Evolutionary conservation across 2,329 filamentous ascomycete genomes (phyloP), one percentile per base, ranked within the genome.

Genomic region (Coniochaeta sp.): DNA sequence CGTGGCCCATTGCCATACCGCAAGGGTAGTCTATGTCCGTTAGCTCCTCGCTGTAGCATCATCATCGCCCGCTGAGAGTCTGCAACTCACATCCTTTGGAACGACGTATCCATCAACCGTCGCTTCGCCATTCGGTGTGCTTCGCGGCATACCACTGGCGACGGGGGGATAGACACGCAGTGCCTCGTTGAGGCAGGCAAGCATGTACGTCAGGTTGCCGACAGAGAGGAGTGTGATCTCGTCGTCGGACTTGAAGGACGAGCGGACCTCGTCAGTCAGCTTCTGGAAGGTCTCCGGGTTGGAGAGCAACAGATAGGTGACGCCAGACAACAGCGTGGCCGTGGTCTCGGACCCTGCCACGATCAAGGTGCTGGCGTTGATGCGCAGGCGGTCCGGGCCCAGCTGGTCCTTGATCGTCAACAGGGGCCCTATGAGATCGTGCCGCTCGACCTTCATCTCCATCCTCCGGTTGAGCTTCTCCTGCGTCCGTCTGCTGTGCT

Each of bases 1-100:
- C 8, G 67, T 62, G 1, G 38, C 34, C 56, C 34, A 43, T 22
- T 40, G 34, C 19, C 24, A 44, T 11, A 72, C 70, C 0, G 75
- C 76, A 11, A 82, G 72, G 55, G 79, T 77, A 9, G 69, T 68
- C 47, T 31, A 31, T 5, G 5, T 17, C 7, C 26, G 14, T 52
- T n/a, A 26, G 47, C 24, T 26, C 26, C 11, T 24, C 4, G 14
- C 22, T 6, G 19, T 24, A 9, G 11, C 22, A 14, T n/a, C n/a
- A n/a, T n/a, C n/a, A n/a, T n/a, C n/a, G n/a, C n/a, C n/a, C n/a
- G n/a, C n/a, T n/a, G 47, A 52, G 6, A 31, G 11, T 28, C 47
- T 22, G 11, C 14, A 28, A 52, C 47, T 28, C 9, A 44, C 44
- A 8, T 71, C 70, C 11, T 64, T 67, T 0, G 72, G 71, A 12